Evolutionary conservation across 345 rosid genomes (phyloP).

Genomic region (Cardamine resedifolia): DNA sequence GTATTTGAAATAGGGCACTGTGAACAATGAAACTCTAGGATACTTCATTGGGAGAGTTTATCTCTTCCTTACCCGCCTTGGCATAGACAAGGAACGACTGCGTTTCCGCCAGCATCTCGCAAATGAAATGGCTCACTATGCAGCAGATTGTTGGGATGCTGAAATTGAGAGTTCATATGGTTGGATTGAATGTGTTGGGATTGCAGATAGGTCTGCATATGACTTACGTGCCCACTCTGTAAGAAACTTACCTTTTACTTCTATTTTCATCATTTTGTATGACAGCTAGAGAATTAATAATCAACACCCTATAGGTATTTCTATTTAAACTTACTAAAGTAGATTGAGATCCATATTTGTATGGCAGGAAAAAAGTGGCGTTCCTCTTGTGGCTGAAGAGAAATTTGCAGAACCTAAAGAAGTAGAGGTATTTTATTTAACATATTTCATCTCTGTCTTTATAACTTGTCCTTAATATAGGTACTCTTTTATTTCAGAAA

Average conservation of each 20-base stretch:
- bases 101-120: conserved; percentile 97
- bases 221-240: conserved; percentile 88
- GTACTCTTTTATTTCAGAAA: conserved; percentile 50
- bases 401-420: conserved; percentile 84
- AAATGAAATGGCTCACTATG: conserved; percentile 99
- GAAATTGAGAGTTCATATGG: conserved; percentile 94
- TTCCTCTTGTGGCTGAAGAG: conserved; percentile 77
- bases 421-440: conserved; percentile 63
- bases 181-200: conserved; percentile 98
- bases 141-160: conserved; percentile 99
- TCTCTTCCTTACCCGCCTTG: conserved; percentile 77
- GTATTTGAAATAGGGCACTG: conserved; percentile 58
- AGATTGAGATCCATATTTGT: conserved; percentile 3
- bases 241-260: conserved; percentile 23
- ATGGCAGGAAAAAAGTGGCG: conserved; percentile 82
- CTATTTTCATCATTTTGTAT: background rate
- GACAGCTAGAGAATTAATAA: background rate
- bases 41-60: conserved; percentile 95
- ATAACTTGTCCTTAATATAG: background rate
- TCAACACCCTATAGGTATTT: background rate
- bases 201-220: conserved; percentile 96
- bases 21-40: conserved; percentile 93
- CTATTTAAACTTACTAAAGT: background rate
- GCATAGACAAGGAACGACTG: conserved; percentile 72
- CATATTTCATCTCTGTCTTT: background rate